phyloP scores from a whole-genome alignment of 257 asterid species.

The Verbascum thapsus region DNA sequence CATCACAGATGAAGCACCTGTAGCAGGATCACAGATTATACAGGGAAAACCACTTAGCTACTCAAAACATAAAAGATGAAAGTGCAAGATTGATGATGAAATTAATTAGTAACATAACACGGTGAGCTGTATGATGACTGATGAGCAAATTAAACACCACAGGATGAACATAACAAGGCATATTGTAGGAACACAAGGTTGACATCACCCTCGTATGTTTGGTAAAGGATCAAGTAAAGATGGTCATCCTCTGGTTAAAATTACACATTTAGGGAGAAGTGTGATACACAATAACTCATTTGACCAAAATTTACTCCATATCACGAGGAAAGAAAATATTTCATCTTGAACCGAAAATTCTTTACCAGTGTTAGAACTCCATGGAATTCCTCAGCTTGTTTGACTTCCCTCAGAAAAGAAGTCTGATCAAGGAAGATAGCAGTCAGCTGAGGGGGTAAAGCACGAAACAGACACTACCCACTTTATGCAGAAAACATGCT shows the following conservation, averaged over 20 bases:
- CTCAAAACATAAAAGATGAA: constrained; percentile 23
- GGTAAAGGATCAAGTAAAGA: no score
- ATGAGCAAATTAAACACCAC: constrained; percentile 25
- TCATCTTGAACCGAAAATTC: constrained; percentile 8
- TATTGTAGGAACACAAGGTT: neutral
- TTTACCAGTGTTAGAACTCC: constrained; percentile 15
- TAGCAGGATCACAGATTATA: constrained; percentile 18
- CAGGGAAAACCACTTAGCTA: neutral
- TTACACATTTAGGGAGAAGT: no score
- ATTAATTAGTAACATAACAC: constrained; percentile 7
- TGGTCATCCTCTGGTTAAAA: no score
- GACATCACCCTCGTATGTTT: neutral
- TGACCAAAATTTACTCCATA: no score
- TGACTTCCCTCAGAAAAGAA: constrained; percentile 25
- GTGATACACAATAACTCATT: no score
- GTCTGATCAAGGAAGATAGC: constrained; percentile 30
- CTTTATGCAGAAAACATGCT: neutral
- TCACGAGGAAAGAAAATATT: neutral
- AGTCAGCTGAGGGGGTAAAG: constrained; percentile 21
- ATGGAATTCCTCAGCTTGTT: constrained; percentile 14
- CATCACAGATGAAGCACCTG: constrained; percentile 97
- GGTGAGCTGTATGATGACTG: constrained; percentile 2
- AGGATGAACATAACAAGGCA: constrained; percentile 17
- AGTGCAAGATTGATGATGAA: neutral
- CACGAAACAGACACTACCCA: neutral